Evolutionary conservation across 1,284 basidiomycete genomes (phyloP).

Genomic region (Boletus semigastroideus): DNA sequence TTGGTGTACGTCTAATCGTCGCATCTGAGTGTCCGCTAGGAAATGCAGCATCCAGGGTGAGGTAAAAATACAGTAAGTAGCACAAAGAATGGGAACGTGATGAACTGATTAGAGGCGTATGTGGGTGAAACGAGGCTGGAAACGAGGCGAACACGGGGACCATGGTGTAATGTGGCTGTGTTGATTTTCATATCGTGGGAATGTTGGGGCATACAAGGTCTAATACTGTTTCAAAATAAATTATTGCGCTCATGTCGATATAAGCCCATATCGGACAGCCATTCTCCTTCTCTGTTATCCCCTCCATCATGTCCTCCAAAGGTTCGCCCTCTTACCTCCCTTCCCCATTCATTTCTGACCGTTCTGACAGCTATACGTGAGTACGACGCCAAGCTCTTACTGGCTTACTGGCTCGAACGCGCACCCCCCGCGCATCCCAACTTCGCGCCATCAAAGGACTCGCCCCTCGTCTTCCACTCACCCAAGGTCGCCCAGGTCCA

Average conservation of each 20-base stretch:
- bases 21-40: too few relatives aligned
- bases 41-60: too few relatives aligned
- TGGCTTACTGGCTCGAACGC: conserved; percentile 92
- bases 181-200: conserved; percentile 28
- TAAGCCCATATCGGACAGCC: conserved; percentile 10
- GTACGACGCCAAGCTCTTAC: conserved; percentile 92
- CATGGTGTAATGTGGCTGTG: conserved; percentile 31
- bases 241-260: conserved; percentile 20
- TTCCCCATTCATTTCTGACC: conserved; percentile 2
- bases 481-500: conserved; percentile 79
- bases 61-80: too few relatives aligned
- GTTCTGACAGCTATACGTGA: conserved; percentile 75
- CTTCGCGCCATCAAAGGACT: conserved; percentile 39
- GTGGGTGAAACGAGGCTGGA: conserved; percentile 5
- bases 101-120: conserved; percentile 13
- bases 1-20: too few relatives aligned
- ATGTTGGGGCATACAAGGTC: conserved; percentile 32
- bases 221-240: conserved; percentile 28
- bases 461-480: conserved; percentile 65
- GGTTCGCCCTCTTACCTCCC: conserved; percentile 31
- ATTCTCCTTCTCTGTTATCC: conserved; percentile 4
- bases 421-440: conserved; percentile 63
- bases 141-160: conserved; percentile 13
- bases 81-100: too few relatives aligned
- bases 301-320: conserved; percentile 50